Base-by-base conservation (phyloP, 768 basidiomycete species). In the Saitozyma sp. region DNA sequence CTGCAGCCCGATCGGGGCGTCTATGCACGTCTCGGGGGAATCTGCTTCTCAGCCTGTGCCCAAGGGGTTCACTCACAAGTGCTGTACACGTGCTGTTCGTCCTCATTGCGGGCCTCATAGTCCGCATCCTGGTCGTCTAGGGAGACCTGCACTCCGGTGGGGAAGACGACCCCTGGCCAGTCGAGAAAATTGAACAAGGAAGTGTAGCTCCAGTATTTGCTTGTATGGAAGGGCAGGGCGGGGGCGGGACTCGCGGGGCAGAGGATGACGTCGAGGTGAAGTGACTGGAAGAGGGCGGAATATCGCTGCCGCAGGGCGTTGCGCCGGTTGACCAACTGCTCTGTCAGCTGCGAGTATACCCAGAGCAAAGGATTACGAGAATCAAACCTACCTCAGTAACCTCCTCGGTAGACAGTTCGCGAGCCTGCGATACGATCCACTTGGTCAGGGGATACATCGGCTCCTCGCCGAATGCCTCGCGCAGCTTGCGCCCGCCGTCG, bases 171-270 rank as follows among this genome's bases (percentile, higher is more conserved):
- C n/a, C 65, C 59, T 1, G 74, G 73, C 41, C 70, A 74, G 52
- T 78, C 73, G 48, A 73, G 58, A 8, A 73, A 54, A 59, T 78
- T 78, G 61, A 59, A 77, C 43, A 77, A 55, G 1, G 64, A 63
- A 16, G 76, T 75, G 54, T 71, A 73, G 5, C 48, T 42, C 73
- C 73, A 74, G 59, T 74, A 74, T 38, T 57, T 64, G 14, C 67
- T 49, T 6, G 68, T 71, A n/a, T 66, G 65, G n/a, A 64, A 53
- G 5, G 38, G 39, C 6, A 50, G 64, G 11, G 73, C 73, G 6
- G 73, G 68, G 39, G 63, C 66, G 37, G 68, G 66, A 8, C 37
- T 42, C 10, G 63, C 42, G 3, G 70, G 68, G 20, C 55, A 67
- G 16, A 75, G 71, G 14, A 75, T 56, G 16, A 70, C 63, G 54